These are phyloP conservation scores for Nectriaceae sp. DNA, from an alignment of 2,329 filamentous ascomycete species.

Conservation along the genomic window DNA sequence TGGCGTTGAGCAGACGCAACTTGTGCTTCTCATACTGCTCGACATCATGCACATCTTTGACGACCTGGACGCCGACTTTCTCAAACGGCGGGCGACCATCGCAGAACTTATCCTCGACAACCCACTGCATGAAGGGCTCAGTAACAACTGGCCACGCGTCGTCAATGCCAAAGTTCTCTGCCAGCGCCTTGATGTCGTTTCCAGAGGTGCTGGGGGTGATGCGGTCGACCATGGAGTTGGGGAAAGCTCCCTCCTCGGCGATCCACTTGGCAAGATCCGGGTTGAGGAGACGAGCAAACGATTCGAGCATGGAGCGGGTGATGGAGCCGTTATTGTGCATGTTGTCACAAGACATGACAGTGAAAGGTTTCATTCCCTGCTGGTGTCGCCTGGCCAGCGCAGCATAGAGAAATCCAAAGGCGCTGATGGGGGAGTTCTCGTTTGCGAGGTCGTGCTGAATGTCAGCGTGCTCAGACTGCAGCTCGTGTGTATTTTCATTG, in stretches of 20 bases:
- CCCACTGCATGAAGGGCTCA: conserved; percentile 59
- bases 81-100: conserved; percentile 54
- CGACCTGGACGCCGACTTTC: conserved; percentile 54
- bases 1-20: conserved; percentile 55
- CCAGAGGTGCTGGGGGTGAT: conserved; percentile 53
- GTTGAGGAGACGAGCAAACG: conserved; percentile 50
- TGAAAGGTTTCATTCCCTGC: conserved; percentile 52
- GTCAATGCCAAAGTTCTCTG: conserved; percentile 47
- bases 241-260: conserved; percentile 48
- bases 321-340: conserved; percentile 60
- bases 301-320: conserved; percentile 52
- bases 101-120: conserved; percentile 53
- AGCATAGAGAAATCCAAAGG: conserved; percentile 55
- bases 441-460: conserved; percentile 51
- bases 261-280: conserved; percentile 53
- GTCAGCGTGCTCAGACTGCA: conserved; percentile 49
- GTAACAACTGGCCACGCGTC: conserved; percentile 57
- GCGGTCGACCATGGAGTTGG: conserved; percentile 58
- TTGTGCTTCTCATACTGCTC: conserved; percentile 60
- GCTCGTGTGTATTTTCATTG: conserved; percentile 58
- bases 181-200: conserved; percentile 46
- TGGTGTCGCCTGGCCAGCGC: conserved; percentile 48
- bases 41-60: conserved; percentile 51
- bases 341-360: conserved; percentile 57
- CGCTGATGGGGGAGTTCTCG: conserved; percentile 45